These are phyloP conservation scores for Corinectria fuckeliana DNA, from an alignment of 2,329 filamentous ascomycete species.

Conservation along the genomic window DNA sequence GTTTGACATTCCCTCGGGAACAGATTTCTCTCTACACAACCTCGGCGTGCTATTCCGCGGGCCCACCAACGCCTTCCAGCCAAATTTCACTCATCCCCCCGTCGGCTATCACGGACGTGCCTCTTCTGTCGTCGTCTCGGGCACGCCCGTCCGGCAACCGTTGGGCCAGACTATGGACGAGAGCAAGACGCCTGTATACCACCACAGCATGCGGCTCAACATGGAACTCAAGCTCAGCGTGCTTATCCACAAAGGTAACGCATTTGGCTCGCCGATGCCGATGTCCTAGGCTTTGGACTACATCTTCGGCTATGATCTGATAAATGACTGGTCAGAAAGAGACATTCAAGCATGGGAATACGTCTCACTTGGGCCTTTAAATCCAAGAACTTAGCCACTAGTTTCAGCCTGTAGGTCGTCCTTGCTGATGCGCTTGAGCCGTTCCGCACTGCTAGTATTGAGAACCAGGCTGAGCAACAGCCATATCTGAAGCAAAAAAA, in stretches of 20 bases:
- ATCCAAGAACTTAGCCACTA: slow-evolving; percentile 65
- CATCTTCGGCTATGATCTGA: slow-evolving; percentile 71
- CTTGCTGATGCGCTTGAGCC: slow-evolving; percentile 61
- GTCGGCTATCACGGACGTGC: slow-evolving; percentile 82
- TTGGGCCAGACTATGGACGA: slow-evolving; percentile 71
- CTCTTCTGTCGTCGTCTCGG: slow-evolving; percentile 75
- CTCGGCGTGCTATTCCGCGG: slow-evolving; percentile 76
- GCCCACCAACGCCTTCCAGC: slow-evolving; percentile 73
- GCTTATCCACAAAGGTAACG: slow-evolving; percentile 71
- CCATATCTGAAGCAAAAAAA: slow-evolving; percentile 62
- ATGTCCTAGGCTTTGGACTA: slow-evolving; percentile 70
- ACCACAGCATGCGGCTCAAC: slow-evolving; percentile 69
- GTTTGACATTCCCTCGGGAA: neutral
- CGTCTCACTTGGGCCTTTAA: slow-evolving; percentile 68
- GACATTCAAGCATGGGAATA: slow-evolving; percentile 69
- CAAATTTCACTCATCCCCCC: slow-evolving; percentile 81
- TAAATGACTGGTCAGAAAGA: slow-evolving; percentile 69
- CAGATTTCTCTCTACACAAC: neutral
- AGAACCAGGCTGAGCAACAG: slow-evolving; percentile 43
- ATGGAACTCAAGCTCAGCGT: slow-evolving; percentile 80
- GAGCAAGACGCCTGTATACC: slow-evolving; percentile 58
- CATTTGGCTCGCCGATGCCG: slow-evolving; percentile 68
- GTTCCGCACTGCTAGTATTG: slow-evolving; percentile 23
- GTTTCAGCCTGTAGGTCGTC: slow-evolving; percentile 67
- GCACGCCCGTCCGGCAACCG: slow-evolving; percentile 73